phyloP scores from a whole-genome alignment of 2,329 filamentous ascomycete species.

The Monilinia polystroma region DNA sequence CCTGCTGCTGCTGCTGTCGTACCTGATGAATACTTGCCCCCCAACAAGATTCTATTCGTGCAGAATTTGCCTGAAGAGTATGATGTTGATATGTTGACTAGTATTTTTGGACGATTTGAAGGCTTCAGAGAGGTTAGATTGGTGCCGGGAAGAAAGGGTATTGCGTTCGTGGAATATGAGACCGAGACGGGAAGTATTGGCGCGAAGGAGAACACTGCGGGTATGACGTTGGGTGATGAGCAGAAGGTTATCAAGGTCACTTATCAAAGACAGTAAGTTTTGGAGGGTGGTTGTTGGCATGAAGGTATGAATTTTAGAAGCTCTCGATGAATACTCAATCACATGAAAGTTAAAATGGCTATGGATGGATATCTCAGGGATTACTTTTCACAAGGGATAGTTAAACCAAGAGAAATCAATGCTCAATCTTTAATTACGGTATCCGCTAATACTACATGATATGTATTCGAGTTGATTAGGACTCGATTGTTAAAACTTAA shows the following conservation, averaged over 20 bases:
- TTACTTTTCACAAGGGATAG: not conserved
- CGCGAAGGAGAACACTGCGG: constrained; percentile 89
- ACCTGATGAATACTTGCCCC: constrained; percentile 96
- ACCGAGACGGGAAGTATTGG: constrained; percentile 84
- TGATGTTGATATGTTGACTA: constrained; percentile 74
- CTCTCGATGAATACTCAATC: not conserved
- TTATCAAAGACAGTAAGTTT: constrained; percentile 78
- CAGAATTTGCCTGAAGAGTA: constrained; percentile 89
- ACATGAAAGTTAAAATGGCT: constrained; percentile 11
- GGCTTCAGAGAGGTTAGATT: constrained; percentile 91
- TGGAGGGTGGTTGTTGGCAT: not conserved
- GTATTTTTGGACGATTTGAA: constrained; percentile 84
- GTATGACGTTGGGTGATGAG: constrained; percentile 73
- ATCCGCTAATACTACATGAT: constrained; percentile 37
- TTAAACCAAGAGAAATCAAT: constrained; percentile 11
- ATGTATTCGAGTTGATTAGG: constrained; percentile 14
- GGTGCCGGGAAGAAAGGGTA: constrained; percentile 81
- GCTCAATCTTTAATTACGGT: constrained; percentile 23
- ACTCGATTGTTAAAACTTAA: not conserved
- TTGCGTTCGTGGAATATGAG: constrained; percentile 97
- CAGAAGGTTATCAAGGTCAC: constrained; percentile 87
- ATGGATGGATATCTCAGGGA: constrained; percentile 22
- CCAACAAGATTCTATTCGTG: constrained; percentile 94
- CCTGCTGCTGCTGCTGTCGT: constrained; percentile 69
- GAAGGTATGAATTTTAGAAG: not conserved